Conservation (phyloP, 192 early-diverging fungal genomes). For the Allomyces arbusculus region DNA sequence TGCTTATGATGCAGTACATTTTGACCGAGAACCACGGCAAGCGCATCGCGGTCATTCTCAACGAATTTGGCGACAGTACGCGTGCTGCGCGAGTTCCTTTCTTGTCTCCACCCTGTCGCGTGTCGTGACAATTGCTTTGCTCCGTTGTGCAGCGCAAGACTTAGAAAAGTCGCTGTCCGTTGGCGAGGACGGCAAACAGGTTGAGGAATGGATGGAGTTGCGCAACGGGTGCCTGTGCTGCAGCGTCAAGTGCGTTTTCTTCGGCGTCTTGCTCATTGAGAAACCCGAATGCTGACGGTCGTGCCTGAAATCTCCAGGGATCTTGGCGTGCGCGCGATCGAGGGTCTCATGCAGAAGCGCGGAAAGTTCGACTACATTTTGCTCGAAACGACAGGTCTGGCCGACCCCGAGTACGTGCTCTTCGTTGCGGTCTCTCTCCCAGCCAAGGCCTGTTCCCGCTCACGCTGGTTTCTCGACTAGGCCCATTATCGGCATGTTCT, state of each 20-base stretch:
- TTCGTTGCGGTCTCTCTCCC: background rate
- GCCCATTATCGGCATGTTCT: slow-evolving; percentile 86
- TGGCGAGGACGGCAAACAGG: slow-evolving; percentile 55
- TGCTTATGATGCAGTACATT: slow-evolving; percentile 21
- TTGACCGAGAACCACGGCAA: slow-evolving; percentile 69
- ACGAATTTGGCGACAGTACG: slow-evolving; percentile 88
- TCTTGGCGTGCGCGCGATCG: slow-evolving; percentile 82
- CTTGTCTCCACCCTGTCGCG: background rate
- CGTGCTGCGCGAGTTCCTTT: slow-evolving; percentile 5
- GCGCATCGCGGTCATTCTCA: slow-evolving; percentile 91
- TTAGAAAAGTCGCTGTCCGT: slow-evolving; percentile 84
- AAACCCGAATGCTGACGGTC: background rate
- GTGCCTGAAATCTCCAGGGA: slow-evolving; percentile 27
- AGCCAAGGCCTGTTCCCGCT: background rate
- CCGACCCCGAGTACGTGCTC: slow-evolving; percentile 23
- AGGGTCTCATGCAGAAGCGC: slow-evolving; percentile 73
- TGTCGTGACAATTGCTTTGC: background rate
- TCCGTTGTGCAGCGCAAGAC: slow-evolving; percentile 36
- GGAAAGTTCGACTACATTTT: slow-evolving; percentile 92
- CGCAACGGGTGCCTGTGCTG: slow-evolving; percentile 97
- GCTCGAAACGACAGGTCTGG: slow-evolving; percentile 78
- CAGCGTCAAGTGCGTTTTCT: slow-evolving; percentile 56
- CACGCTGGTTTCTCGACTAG: slow-evolving; percentile 6
- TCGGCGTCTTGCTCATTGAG: background rate
- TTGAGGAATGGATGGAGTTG: slow-evolving; percentile 94